Evolutionary conservation across 371 early-diverging fungal genomes (phyloP), one percentile per base, ranked within the genome.

Genomic region (Mucor lusitanicus): DNA sequence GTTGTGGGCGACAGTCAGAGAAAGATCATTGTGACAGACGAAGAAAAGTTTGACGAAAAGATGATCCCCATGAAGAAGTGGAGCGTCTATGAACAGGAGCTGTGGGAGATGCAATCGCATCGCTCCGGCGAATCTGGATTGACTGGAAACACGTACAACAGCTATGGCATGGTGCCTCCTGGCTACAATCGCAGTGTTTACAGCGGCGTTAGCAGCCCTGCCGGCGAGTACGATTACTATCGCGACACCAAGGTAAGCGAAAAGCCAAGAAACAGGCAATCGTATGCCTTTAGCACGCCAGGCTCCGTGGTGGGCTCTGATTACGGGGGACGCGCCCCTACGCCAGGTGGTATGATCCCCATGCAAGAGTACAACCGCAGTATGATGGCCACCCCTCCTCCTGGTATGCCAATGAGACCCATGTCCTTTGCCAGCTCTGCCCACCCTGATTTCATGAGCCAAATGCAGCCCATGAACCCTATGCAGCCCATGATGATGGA

Each of bases 61-160:
- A 80, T 83, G 60, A 94, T 97, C 61, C 94, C 95, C 9, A 78
- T 92, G 72, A 91, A 90, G 87, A 92, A 91, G 73, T 96, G 96
- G 96, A 81, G 87, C 58, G 94, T 95, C 30, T 95, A 94, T 67
- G 96, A 92, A 69, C 88, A 90, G 70, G 90, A 91, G 58, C 72
- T 91, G 42, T 91, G 90, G 91, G 92, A 88, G 64, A 78, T 82
- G 64, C 78, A 78, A 13, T 79, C 86, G 4, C 75, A 77, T 0
- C 76, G 71, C 9, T 84, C 85, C 2, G 44, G 77, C 19, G 82
- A 82, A n/a, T 84, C 85, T 17, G 68, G 71, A 11, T 59, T 72
- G 21, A 79, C 69, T n/a, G 69, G 68, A 1, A 62, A 72, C 17
- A 70, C 69, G 2, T 73, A 70, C 42, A 70, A 65, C 23, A 72